A percentile compares a stretch with the other conserved stretches of the same genome.
These are phyloP conservation scores for Diutina sp. DNA, from an alignment of 1,139 yeast species.

Conservation along the genomic window DNA sequence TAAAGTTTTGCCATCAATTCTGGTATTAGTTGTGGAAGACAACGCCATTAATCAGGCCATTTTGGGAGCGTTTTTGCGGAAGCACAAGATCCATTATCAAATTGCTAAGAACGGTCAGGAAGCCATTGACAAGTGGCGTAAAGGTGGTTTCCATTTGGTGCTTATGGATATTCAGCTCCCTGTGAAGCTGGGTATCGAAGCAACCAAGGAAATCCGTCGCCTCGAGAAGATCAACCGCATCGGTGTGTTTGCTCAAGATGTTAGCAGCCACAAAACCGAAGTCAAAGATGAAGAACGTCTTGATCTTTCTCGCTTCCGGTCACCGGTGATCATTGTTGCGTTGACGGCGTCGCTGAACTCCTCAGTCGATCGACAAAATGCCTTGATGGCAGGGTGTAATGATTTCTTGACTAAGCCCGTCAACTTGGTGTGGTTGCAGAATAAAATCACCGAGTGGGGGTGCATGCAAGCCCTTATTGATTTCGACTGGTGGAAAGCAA, in stretches of 20 bases:
- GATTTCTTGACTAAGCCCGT: conserved; percentile 97
- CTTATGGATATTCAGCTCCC: conserved; percentile 94
- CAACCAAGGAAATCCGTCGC: conserved; percentile 78
- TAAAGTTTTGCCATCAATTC: conserved; percentile 62
- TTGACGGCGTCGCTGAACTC: conserved; percentile 79
- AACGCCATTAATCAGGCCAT: conserved; percentile 89
- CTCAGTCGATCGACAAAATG: conserved; percentile 79
- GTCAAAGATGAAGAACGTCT: conserved; percentile 33
- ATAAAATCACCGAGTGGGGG: conserved; percentile 94
- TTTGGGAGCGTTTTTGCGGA: conserved; percentile 80
- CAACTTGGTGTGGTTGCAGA: conserved; percentile 84
- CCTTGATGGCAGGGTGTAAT: conserved; percentile 93
- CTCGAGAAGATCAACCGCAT: conserved; percentile 71
- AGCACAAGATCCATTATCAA: conserved; percentile 73
- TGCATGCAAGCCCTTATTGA: conserved; percentile 96
- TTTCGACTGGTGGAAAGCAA: conserved; percentile 80
- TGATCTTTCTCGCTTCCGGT: conserved; percentile 51
- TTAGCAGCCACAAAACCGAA: conserved; percentile 14
- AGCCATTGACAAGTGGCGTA: conserved; percentile 85
- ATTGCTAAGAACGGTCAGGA: conserved; percentile 88
- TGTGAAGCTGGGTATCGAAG: conserved; percentile 86
- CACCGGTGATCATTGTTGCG: conserved; percentile 94
- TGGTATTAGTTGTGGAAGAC: conserved; percentile 90
- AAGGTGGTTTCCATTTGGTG: conserved; percentile 84
- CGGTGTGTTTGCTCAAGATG: conserved; percentile 58